A percentile compares a stretch with the other conserved stretches of the same genome.
phyloP scores from a whole-genome alignment of 306 rosid species.

The Neltuma alba region DNA sequence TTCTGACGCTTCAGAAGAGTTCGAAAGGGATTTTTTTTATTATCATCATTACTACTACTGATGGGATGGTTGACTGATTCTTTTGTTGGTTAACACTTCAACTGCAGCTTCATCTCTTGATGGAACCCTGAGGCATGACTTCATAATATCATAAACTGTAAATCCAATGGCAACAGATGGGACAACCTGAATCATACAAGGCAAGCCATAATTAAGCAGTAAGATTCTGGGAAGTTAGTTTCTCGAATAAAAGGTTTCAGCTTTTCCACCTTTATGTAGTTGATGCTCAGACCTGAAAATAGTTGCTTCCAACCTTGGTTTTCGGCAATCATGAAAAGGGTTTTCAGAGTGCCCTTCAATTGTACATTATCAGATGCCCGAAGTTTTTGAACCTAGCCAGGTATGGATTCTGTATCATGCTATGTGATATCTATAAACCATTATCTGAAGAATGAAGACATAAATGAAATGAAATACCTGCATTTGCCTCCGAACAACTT shows the following conservation, averaged over 20 bases:
- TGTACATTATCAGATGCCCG: slow-evolving; percentile 58
- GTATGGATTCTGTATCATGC: slow-evolving; percentile 19
- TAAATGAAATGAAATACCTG: slow-evolving; percentile 59
- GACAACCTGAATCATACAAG: slow-evolving; percentile 70
- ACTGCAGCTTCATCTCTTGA: slow-evolving; percentile 74
- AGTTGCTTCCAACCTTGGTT: slow-evolving; percentile 86
- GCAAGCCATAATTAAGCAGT: slow-evolving; percentile 35
- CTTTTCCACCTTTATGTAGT: slow-evolving; percentile 78
- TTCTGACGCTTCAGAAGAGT: slow-evolving; percentile 36
- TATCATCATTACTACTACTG: slow-evolving; percentile 30
- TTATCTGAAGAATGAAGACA: slow-evolving; percentile 22
- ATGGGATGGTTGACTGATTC: slow-evolving; percentile 53
- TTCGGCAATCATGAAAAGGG: slow-evolving; percentile 67
- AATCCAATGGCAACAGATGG: slow-evolving; percentile 98
- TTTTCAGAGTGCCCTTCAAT: slow-evolving; percentile 76
- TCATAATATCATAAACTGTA: slow-evolving; percentile 87
- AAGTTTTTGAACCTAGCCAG: slow-evolving; percentile 70
- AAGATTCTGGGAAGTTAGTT: not conserved
- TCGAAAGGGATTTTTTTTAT: slow-evolving; percentile 7
- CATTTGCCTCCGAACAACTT: slow-evolving; percentile 98
- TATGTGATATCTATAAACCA: slow-evolving; percentile 21
- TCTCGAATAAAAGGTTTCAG: slow-evolving; percentile 11
- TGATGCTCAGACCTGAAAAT: slow-evolving; percentile 97
- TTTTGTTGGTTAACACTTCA: slow-evolving; percentile 58
- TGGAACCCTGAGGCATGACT: slow-evolving; percentile 73